Evolutionary conservation across 768 basidiomycete genomes (phyloP).

Genomic region (Rossbeevera mucosa): DNA sequence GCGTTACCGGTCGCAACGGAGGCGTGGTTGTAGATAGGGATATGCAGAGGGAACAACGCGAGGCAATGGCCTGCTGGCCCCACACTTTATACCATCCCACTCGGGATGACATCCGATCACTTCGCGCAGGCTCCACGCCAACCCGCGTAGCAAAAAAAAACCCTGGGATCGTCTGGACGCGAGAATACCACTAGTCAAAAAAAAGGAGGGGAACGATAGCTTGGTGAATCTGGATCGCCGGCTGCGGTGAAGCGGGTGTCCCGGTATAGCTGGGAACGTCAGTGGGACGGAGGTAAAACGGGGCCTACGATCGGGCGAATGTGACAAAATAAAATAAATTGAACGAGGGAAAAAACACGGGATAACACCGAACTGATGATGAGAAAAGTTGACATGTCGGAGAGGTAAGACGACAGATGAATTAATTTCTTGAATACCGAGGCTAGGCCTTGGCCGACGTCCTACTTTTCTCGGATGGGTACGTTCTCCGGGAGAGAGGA

Average conservation of each 20-base stretch:
- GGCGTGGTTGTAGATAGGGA: background rate
- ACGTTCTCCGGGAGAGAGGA: background rate
- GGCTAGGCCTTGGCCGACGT: background rate
- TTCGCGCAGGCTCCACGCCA: background rate
- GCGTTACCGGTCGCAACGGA: background rate
- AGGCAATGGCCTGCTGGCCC: slow-evolving; percentile 1
- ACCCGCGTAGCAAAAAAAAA: background rate
- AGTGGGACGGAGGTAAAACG: slow-evolving; percentile 14
- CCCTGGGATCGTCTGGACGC: background rate
- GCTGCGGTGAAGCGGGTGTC: slow-evolving; percentile 18
- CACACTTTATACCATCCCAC: slow-evolving; percentile 12
- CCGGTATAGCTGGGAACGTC: slow-evolving; percentile 16
- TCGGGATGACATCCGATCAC: slow-evolving; percentile 7
- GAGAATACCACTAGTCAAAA: background rate
- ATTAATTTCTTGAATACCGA: slow-evolving; percentile 18
- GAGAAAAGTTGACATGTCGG: background rate
- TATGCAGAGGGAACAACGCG: background rate
- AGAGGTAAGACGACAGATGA: background rate
- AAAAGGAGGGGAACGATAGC: background rate
- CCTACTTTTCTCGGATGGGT: background rate
- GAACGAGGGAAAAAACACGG: slow-evolving; percentile 2
- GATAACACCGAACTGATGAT: slow-evolving; percentile 8
- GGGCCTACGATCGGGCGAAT: slow-evolving; percentile 10
- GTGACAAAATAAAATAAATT: background rate
- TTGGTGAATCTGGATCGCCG: slow-evolving; percentile 9